Base-by-base conservation (phyloP, 495 filamentous ascomycete genomes). In the Aspergillus hancockii region DNA sequence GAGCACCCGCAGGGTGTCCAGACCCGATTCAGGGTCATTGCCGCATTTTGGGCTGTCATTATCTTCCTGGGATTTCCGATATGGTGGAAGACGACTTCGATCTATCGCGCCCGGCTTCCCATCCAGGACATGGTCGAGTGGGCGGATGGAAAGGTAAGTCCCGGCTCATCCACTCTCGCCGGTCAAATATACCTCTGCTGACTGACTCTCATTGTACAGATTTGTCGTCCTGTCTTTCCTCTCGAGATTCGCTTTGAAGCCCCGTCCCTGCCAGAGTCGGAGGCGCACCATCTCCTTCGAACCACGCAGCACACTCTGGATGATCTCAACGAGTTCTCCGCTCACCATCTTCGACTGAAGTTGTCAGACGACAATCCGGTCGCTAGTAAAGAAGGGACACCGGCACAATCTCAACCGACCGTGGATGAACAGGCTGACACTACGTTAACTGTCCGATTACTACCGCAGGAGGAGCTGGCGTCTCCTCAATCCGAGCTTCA, bases 51-150 rank as follows among this genome's bases (percentile, higher is more conserved):
- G 95, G 78, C 83, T 19, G 86, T 97, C 16, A 91, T 95, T 13
- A 69, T 96, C 23, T 83, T 89, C 32, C 78, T 98, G 18, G 95
- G 94, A 18, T 74, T 98, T 59, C 94, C 94, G 63, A 88, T 96
- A 86, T 98, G 94, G 94, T 91, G 91, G 86, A 86, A 87, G 70
- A 98, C 94, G n/a, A 98, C 95, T 0, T 88, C 90, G 0, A 94
- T 98, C 64, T 91, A 97, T 75, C 85, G 94, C 45, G 92, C 94
- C 2, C 81, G 85, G 38, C 75, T 98, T 64, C 94, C 94, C 38
- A 71, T 97, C 66, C 80, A 86, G 64, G 83, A 88, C 58, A 98
- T 98, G 94, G 84, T 88, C 51, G 85, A 89, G 56, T 98, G 94
- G 94, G 90, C 93, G 14, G 89, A 96, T 68, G 91, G 94, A 46